Evolutionary conservation across 2,329 filamentous ascomycete genomes (phyloP).

Genomic region (Colletotrichum magnum): DNA sequence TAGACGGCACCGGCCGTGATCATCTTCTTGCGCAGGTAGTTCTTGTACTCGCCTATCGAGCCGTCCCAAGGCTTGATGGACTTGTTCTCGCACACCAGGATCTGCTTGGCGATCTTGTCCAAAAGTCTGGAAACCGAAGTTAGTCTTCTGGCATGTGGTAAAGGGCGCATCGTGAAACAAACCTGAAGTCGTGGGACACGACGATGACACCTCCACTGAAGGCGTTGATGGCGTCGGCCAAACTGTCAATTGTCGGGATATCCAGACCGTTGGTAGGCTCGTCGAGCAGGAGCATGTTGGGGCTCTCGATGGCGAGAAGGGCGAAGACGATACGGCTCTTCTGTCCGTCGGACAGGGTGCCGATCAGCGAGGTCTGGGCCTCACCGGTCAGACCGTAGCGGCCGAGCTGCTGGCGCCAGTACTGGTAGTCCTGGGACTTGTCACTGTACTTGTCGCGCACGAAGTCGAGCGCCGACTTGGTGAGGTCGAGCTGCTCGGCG

Average conservation of each 20-base stretch:
- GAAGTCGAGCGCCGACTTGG: constrained; percentile 97
- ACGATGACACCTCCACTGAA: constrained; percentile 97
- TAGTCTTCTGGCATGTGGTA: constrained; percentile 37
- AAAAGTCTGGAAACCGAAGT: constrained; percentile 75
- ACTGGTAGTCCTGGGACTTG: constrained; percentile 97
- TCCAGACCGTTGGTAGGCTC: constrained; percentile 99
- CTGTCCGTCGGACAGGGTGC: constrained; percentile 96
- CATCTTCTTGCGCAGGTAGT: constrained; percentile 99
- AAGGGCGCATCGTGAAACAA: constrained; percentile 52
- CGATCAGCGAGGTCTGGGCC: constrained; percentile 96
- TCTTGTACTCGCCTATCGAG: constrained; percentile 95
- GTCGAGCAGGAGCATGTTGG: constrained; percentile 98
- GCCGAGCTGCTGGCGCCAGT: constrained; percentile 98
- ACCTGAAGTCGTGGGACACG: constrained; percentile 99
- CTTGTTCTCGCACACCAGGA: constrained; percentile 99
- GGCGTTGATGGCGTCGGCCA: constrained; percentile 97
- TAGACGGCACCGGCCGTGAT: constrained; percentile 88
- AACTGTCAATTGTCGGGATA: constrained; percentile 97
- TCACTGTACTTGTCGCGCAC: constrained; percentile 93
- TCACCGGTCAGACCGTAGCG: constrained; percentile 95
- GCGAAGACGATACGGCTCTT: constrained; percentile 99
- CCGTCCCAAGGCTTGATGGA: constrained; percentile 92
- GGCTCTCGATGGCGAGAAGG: constrained; percentile 91
- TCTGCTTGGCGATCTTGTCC: constrained; percentile 99
- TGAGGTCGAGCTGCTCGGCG: constrained; percentile 96